Evolutionary conservation across 2,329 filamentous ascomycete species (phyloP).

Genomic region (Alternaria angustiovoidea): DNA sequence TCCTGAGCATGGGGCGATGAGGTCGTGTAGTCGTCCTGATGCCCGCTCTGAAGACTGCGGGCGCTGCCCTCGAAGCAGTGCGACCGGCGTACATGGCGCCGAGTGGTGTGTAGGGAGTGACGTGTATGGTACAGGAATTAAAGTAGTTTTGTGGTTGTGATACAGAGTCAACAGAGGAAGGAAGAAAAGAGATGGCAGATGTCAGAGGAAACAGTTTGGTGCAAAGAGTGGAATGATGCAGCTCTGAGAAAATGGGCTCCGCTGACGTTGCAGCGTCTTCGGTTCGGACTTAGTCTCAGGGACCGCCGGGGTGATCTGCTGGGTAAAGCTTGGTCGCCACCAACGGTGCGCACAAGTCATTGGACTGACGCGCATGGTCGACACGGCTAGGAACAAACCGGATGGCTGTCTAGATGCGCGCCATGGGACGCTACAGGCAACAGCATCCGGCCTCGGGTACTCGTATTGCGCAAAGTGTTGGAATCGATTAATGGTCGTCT

Average conservation of each 20-base stretch:
- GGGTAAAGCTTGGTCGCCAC: slow-evolving; percentile 28
- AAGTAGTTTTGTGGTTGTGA: not conserved
- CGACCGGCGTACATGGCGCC: slow-evolving; percentile 57
- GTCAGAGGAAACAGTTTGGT: slow-evolving; percentile 5
- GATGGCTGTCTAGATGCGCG: not conserved
- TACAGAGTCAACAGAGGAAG: slow-evolving; percentile 13
- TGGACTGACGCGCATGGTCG: slow-evolving; percentile 4
- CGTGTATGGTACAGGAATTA: slow-evolving; percentile 16
- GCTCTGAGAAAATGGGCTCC: slow-evolving; percentile 16
- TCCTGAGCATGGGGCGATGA: slow-evolving; percentile 56
- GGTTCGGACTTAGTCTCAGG: slow-evolving; percentile 16
- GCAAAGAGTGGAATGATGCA: slow-evolving; percentile 27
- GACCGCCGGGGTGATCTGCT: slow-evolving; percentile 22
- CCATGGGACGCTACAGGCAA: slow-evolving; percentile 2
- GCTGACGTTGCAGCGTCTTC: slow-evolving; percentile 15
- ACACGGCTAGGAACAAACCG: slow-evolving; percentile 17
- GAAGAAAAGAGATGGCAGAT: slow-evolving; percentile 16
- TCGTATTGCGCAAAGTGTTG: not conserved
- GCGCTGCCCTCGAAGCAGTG: slow-evolving; percentile 55
- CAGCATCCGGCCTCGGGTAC: not conserved
- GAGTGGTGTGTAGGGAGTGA: slow-evolving; percentile 27
- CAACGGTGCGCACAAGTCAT: slow-evolving; percentile 12
- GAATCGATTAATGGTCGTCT: not conserved
- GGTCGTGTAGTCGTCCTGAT: slow-evolving; percentile 53
- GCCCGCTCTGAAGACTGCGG: slow-evolving; percentile 56